A percentile compares a stretch with the other conserved stretches of the same genome.
These are phyloP conservation scores for Pythium angustatum DNA, from an alignment of 352 stramenopile genomes.

Conservation along the genomic window DNA sequence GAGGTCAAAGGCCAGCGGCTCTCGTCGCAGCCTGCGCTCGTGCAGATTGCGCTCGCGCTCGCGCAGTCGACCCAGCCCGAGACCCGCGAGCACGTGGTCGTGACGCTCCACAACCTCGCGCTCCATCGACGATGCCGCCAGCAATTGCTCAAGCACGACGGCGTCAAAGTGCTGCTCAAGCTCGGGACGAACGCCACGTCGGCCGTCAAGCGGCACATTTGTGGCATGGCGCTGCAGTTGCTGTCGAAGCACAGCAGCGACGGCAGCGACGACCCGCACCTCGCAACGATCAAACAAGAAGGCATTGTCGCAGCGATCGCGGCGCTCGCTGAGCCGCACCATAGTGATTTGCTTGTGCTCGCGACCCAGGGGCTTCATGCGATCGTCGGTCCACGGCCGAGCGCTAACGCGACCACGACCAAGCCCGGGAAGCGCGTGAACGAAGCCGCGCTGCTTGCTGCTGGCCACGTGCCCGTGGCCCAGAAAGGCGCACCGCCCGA, in stretches of 20 bases:
- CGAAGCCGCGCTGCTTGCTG: constrained; percentile 27
- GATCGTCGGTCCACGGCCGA: constrained; percentile 27
- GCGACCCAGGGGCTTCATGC: constrained; percentile 30
- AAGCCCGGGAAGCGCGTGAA: constrained; percentile 17
- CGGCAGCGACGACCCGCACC: constrained; percentile 35
- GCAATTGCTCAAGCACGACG: constrained; percentile 76
- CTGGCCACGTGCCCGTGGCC: constrained; percentile 37
- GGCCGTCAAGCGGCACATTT: constrained; percentile 66
- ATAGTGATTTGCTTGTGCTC: constrained; percentile 50
- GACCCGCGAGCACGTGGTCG: constrained; percentile 68
- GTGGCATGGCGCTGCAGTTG: constrained; percentile 55
- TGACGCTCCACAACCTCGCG: constrained; percentile 69
- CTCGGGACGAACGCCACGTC: constrained; percentile 45
- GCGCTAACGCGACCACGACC: constrained; percentile 3
- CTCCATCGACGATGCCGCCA: constrained; percentile 52
- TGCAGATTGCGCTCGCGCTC: constrained; percentile 61
- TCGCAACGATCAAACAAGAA: constrained; percentile 67
- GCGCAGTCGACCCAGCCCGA: constrained; percentile 44
- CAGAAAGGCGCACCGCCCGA: constrained; percentile 53
- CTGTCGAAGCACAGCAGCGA: constrained; percentile 51
- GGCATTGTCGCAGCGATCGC: constrained; percentile 68
- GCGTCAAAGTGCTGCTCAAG: constrained; percentile 66
- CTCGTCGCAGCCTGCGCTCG: constrained; percentile 45
- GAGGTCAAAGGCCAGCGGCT: constrained; percentile 65
- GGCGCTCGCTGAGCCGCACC: constrained; percentile 57